Conservation (phyloP, 1,284 basidiomycete species). For the Schizopora paradoxa region DNA sequence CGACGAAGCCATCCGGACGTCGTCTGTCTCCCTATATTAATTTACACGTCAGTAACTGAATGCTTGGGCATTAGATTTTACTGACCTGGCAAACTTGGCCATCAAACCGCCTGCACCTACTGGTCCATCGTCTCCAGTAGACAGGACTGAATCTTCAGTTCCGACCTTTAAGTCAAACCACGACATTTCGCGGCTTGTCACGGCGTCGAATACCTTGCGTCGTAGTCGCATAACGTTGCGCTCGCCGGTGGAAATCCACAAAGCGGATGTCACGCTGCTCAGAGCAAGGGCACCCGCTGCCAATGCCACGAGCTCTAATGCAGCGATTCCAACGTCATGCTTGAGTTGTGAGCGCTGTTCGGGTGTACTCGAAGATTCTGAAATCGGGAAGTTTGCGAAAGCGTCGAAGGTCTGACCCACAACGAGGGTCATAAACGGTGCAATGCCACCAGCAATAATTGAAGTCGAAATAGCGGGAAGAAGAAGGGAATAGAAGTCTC, state of each 20-base stretch:
- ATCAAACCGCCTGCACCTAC: constrained; percentile 89
- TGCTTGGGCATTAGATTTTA: constrained; percentile 13
- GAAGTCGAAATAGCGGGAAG: constrained; percentile 71
- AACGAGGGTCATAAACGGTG: constrained; percentile 90
- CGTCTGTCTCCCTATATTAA: constrained; percentile 80
- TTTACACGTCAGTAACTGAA: constrained; percentile 3
- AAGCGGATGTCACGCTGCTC: constrained; percentile 67
- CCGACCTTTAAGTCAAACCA: constrained; percentile 89
- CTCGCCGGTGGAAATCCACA: constrained; percentile 91
- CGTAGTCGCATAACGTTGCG: constrained; percentile 69
- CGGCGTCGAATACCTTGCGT: constrained; percentile 61
- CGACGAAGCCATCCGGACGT: constrained; percentile 82
- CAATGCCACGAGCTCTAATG: constrained; percentile 68
- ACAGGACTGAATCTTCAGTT: constrained; percentile 44
- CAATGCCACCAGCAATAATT: constrained; percentile 69
- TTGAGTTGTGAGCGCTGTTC: constrained; percentile 50
- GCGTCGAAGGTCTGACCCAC: constrained; percentile 83
- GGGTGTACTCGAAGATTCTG: constrained; percentile 24
- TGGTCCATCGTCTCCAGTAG: constrained; percentile 44
- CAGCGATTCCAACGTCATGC: constrained; percentile 52
- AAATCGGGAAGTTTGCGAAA: constrained; percentile 56
- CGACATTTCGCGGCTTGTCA: constrained; percentile 70
- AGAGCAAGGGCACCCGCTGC: constrained; percentile 67
- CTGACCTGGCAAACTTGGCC: constrained; percentile 87
- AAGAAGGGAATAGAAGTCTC: constrained; percentile 54